Percentiles rank a stretch among this genome's conserved stretches.
Evolutionary conservation across 2,329 filamentous ascomycete genomes (phyloP).

Genomic region (Stachybotrys elegans): DNA sequence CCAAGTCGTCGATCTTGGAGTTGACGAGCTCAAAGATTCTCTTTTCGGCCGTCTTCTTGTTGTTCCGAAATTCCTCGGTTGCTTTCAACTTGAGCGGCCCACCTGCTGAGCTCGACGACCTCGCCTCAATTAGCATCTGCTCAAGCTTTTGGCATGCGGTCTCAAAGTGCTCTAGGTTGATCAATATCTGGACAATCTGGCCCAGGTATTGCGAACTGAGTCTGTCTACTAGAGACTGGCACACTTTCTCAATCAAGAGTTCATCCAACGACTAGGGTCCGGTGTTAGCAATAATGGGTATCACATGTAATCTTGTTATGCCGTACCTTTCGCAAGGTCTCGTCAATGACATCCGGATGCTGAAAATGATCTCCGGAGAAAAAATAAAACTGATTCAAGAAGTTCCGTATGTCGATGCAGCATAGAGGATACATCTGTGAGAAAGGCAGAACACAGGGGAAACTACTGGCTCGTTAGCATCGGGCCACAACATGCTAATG

Average conservation of each 20-base stretch:
- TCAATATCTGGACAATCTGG: constrained; percentile 97
- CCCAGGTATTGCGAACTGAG: constrained; percentile 90
- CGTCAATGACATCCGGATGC: constrained; percentile 83
- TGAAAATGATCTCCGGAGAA: constrained; percentile 96
- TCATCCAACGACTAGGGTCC: constrained; percentile 81
- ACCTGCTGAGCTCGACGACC: constrained; percentile 75
- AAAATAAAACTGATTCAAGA: constrained; percentile 96
- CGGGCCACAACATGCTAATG: background rate
- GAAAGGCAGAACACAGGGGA: constrained; percentile 93
- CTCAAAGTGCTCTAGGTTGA: constrained; percentile 96
- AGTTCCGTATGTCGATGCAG: constrained; percentile 97
- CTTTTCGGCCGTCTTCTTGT: constrained; percentile 95
- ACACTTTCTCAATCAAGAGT: constrained; percentile 88
- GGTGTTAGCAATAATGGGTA: too few species aligned
- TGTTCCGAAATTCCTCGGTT: constrained; percentile 78
- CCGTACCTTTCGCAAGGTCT: constrained; percentile 71
- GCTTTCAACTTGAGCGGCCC: constrained; percentile 76
- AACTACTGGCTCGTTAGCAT: constrained; percentile 42
- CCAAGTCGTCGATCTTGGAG: constrained; percentile 95
- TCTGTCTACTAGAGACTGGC: constrained; percentile 80
- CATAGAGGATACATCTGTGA: constrained; percentile 98
- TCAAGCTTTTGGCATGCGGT: constrained; percentile 87
- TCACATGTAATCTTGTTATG: constrained; percentile 4
- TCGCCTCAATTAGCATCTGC: constrained; percentile 75
- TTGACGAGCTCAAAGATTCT: constrained; percentile 98